These are phyloP conservation scores for Pontederia crassipes DNA, from an alignment of 176 grass and related monocot species.

Conservation along the genomic window DNA sequence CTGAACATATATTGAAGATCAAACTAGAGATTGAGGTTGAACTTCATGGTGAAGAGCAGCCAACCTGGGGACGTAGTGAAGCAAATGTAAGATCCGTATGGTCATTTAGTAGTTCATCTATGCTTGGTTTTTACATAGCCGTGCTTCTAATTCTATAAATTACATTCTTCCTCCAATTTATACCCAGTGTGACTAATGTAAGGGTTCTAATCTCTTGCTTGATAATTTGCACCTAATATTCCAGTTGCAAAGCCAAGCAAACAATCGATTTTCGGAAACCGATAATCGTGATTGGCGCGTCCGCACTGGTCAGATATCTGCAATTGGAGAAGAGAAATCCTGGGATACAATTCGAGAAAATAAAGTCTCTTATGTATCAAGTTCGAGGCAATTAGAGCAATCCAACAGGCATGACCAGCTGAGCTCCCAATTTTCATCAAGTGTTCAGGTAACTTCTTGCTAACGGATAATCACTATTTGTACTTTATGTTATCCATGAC, in stretches of 20 bases:
- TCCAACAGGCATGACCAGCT: constrained; percentile 48
- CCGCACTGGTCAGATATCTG: constrained; percentile 34
- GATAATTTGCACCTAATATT: constrained; percentile 13
- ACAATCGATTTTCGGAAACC: constrained; percentile 57
- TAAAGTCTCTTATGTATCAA: constrained; percentile 50
- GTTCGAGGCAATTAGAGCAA: constrained; percentile 43
- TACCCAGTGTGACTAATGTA: background rate
- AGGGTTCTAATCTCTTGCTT: constrained; percentile 2
- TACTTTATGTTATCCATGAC: background rate
- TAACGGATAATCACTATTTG: background rate
- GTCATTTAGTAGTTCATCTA: constrained; percentile 1
- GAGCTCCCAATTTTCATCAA: constrained; percentile 42
- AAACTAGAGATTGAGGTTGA: constrained; percentile 86
- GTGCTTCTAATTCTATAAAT: background rate
- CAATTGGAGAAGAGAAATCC: constrained; percentile 57
- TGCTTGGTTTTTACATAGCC: constrained; percentile 5
- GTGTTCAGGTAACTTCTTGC: constrained; percentile 34
- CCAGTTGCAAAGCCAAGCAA: constrained; percentile 42
- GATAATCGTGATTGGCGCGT: constrained; percentile 85
- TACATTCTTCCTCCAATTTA: background rate
- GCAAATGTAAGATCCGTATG: constrained; percentile 60
- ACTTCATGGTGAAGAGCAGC: constrained; percentile 68
- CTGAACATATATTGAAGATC: constrained; percentile 77
- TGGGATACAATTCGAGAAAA: constrained; percentile 71
- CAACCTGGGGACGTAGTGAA: constrained; percentile 54